Evolutionary conservation across 2,329 filamentous ascomycete genomes (phyloP), one percentile per base, ranked within the genome.

Genomic region (Thelonectria rubi): DNA sequence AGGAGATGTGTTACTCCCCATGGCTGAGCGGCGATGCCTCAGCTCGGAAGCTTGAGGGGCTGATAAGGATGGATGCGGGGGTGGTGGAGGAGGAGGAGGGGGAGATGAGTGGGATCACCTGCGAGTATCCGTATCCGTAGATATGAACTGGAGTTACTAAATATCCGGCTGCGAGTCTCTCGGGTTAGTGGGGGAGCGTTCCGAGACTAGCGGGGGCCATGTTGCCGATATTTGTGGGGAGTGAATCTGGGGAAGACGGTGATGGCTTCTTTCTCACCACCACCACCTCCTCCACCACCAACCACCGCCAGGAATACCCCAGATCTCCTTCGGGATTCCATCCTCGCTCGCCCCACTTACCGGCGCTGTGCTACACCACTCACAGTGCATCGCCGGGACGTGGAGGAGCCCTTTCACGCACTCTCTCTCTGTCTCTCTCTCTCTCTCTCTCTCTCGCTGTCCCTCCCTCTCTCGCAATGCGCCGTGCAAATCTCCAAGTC

Each of bases 191-290:
- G 10, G 26, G 42, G 47, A 17, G 42, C 32, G 49, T 50, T 26
- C 45, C 9, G n/a, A n/a, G n/a, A 24, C 45, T 60, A 55, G 57
- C 46, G 52, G 51, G 37, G 57, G 39, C 53, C 46, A 54, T 55
- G 49, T 54, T 54, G 51, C 52, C 52, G 53, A 55, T 37, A 46
- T 49, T 37, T 55, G 51, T 49, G 57, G 57, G 51, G 57, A 50
- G 9, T 48, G 24, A 39, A 34, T 58, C 49, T 58, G 48, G 48
- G 48, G 55, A 58, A 55, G 14, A 26, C 12, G n/a, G 8, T 42
- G 3, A 37, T 2, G 8, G 11, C 34, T 30, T 37, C 24, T 45
- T 20, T 11, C 40, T 17, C 26, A 34, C 14, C n/a, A 12, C 12
- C 18, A n/a, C 51, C 15, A 14, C 3, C 34, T 37, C 34, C 32